Conservation (phyloP, 2,329 filamentous ascomycete species). For the Rutstroemia sydowiana region DNA sequence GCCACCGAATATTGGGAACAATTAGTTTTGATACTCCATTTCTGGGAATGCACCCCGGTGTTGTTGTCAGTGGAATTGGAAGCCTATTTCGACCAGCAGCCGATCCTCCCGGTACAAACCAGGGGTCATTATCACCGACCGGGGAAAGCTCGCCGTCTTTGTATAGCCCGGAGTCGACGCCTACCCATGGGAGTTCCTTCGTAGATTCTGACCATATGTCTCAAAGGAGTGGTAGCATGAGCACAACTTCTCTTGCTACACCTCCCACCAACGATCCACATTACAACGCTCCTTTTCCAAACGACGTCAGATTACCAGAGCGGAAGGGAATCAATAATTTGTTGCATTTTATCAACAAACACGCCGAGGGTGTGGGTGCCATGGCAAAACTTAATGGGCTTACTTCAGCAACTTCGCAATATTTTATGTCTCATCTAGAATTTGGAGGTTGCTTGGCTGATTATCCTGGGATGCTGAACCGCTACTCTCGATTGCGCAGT, state of each 20-base stretch:
- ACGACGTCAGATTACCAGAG: constrained; percentile 63
- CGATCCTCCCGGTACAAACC: constrained; percentile 26
- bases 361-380: constrained; percentile 46
- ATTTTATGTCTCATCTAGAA: constrained; percentile 74
- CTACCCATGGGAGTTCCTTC: constrained; percentile 18
- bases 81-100: constrained; percentile 60
- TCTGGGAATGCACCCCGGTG: constrained; percentile 80
- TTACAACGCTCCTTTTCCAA: constrained; percentile 69
- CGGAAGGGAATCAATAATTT: constrained; percentile 62
- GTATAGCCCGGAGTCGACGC: constrained; percentile 14
- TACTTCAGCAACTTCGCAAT: constrained; percentile 60
- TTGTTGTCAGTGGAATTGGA: constrained; percentile 72
- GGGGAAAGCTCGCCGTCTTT: constrained; percentile 17
- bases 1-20: constrained; percentile 71
- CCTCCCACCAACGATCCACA: constrained; percentile 44
- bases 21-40: constrained; percentile 83
- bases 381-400: constrained; percentile 33
- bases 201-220: constrained; percentile 18
- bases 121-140: constrained; percentile 11
- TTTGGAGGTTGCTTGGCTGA: constrained; percentile 78
- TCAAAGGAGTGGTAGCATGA: constrained; percentile 20
- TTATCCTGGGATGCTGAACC: constrained; percentile 57
- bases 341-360: constrained; percentile 74
- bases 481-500: constrained; percentile 62
- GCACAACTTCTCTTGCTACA: constrained; percentile 20